phyloP scores from a whole-genome alignment of 139 green algal species.

The Closterium sp. region DNA sequence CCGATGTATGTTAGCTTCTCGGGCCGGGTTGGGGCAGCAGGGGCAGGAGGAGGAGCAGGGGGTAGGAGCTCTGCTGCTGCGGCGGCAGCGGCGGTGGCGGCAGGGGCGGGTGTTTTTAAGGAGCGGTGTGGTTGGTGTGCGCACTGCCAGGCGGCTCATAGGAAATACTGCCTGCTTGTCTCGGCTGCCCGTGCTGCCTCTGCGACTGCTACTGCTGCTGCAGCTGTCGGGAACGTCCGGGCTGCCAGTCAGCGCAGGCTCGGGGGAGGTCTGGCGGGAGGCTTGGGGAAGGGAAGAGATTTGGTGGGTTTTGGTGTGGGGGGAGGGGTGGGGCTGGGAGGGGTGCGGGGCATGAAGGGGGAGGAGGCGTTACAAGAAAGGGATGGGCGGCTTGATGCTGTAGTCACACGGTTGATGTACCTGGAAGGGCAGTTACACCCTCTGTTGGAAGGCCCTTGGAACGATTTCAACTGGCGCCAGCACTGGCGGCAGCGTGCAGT shows the following conservation, averaged over 20 bases:
- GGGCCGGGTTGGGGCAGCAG: not conserved
- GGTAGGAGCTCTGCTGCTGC: not conserved
- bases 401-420: not conserved
- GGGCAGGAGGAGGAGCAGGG: not conserved
- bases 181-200: not conserved
- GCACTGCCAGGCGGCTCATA: not conserved
- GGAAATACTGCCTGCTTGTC: not conserved
- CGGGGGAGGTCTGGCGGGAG: not conserved
- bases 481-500: not conserved
- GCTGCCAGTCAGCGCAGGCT: not conserved
- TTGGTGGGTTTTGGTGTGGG: not conserved
- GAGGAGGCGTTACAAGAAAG: not conserved
- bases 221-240: not conserved
- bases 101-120: not conserved
- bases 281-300: not conserved
- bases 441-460: not conserved
- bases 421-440: not conserved
- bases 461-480: not conserved
- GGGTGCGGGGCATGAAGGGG: not conserved
- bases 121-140: slow-evolving; percentile 1
- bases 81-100: not conserved
- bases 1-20: not conserved
- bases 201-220: not conserved
- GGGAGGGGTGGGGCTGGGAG: not conserved
- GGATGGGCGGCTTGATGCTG: not conserved